phyloP scores from a whole-genome alignment of 345 rosid species.

The Angophora floribunda region DNA sequence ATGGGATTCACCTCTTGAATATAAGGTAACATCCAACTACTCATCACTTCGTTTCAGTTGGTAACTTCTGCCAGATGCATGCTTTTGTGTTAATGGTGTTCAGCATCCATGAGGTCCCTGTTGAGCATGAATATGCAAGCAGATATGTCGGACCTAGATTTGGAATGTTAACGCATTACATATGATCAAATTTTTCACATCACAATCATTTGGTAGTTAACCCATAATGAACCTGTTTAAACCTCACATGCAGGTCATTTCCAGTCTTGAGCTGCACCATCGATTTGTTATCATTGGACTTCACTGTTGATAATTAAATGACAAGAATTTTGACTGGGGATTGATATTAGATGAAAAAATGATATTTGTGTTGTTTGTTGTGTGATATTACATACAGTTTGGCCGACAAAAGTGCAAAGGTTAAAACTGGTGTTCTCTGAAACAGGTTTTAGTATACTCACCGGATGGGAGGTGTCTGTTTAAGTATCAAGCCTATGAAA shows the following conservation, averaged over 20 bases:
- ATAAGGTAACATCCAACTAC: conserved; percentile 35
- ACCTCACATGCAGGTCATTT: neutral
- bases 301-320: neutral
- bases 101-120: neutral
- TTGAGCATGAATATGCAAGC: neutral
- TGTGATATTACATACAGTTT: neutral
- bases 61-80: neutral
- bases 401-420: neutral
- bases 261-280: neutral
- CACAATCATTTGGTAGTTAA: neutral
- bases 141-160: neutral
- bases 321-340: neutral
- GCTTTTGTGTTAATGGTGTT: neutral
- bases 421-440: neutral
- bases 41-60: neutral
- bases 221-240: neutral
- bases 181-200: neutral
- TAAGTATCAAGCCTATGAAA: conserved; percentile 93
- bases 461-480: conserved; percentile 94
- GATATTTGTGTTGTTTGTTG: neutral
- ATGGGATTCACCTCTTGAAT: conserved; percentile 94
- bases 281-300: neutral
- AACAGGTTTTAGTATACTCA: conserved; percentile 86
- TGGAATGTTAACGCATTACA: neutral
- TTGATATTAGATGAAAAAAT: neutral